phyloP scores from a whole-genome alignment of 2,329 filamentous ascomycete genomes.

The Amauroascus verrucosus region DNA sequence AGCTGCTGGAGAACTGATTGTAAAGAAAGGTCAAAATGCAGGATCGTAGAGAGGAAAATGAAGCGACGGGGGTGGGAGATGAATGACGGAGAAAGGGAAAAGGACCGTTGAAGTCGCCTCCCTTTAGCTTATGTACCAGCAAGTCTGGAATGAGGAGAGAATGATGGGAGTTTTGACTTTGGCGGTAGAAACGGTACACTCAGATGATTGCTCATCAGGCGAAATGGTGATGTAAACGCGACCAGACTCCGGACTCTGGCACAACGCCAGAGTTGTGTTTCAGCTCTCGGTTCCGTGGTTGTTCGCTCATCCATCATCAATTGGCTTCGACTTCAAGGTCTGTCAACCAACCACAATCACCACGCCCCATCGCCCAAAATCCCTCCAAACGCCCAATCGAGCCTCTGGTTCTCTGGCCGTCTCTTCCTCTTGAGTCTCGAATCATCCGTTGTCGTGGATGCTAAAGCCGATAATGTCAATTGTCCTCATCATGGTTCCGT shows the following conservation, averaged over 20 bases:
- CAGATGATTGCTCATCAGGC: background rate
- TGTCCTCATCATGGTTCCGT: too few relatives aligned
- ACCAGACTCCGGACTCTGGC: too few relatives aligned
- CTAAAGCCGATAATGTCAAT: background rate
- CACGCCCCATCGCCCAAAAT: background rate
- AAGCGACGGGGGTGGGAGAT: slow-evolving; percentile 4
- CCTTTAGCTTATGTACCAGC: background rate
- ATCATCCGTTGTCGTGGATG: background rate
- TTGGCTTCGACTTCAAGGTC: background rate
- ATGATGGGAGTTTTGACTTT: background rate
- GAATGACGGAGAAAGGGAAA: slow-evolving; percentile 18
- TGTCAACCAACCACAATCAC: background rate
- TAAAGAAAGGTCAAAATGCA: background rate
- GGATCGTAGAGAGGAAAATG: slow-evolving; percentile 13
- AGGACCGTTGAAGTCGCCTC: background rate
- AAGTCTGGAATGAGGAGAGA: slow-evolving; percentile 15
- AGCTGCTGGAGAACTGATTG: too few relatives aligned
- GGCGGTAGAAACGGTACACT: slow-evolving; percentile 1
- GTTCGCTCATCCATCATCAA: background rate
- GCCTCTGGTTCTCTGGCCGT: too few relatives aligned
- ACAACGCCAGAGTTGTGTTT: background rate
- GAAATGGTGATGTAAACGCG: slow-evolving; percentile 9
- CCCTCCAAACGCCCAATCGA: too few relatives aligned
- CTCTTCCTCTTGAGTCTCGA: background rate
- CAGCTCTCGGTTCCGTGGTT: slow-evolving; percentile 6